These are phyloP conservation scores for Fusarium duplospermum DNA, from an alignment of 2,329 filamentous ascomycete genomes.

Conservation along the genomic window DNA sequence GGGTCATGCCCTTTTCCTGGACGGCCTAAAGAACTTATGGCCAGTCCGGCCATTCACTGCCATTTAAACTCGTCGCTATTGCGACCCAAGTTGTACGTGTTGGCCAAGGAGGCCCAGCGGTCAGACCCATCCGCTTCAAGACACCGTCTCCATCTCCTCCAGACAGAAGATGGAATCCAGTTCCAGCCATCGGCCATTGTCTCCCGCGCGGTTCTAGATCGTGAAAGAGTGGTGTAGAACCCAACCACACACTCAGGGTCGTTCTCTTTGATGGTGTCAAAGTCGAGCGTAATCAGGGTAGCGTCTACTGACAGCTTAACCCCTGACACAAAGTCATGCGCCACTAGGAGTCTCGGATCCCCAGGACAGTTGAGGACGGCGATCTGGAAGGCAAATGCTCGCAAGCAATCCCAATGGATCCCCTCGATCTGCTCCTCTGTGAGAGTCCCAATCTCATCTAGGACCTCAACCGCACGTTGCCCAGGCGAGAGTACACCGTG, in stretches of 20 bases:
- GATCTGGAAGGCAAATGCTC: neutral
- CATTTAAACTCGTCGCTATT: neutral
- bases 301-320: too few species aligned
- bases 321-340: neutral
- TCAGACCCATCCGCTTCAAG: neutral
- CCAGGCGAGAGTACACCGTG: neutral
- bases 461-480: too few species aligned
- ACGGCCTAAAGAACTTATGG: too few species aligned
- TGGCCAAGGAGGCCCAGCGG: neutral
- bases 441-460: neutral
- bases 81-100: neutral
- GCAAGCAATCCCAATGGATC: neutral
- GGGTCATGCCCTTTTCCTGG: too few species aligned
- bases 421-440: neutral
- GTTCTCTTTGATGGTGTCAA: neutral
- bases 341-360: neutral
- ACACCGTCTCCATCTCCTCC: neutral
- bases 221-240: neutral
- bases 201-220: neutral
- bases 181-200: neutral
- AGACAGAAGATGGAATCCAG: neutral
- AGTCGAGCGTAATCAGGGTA: neutral
- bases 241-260: neutral
- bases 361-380: neutral
- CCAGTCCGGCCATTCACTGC: neutral